A percentile compares a stretch with the other conserved stretches of the same genome.
These are phyloP conservation scores for Penicillium simplicissimum DNA, from an alignment of 495 filamentous ascomycete genomes.

Conservation along the genomic window DNA sequence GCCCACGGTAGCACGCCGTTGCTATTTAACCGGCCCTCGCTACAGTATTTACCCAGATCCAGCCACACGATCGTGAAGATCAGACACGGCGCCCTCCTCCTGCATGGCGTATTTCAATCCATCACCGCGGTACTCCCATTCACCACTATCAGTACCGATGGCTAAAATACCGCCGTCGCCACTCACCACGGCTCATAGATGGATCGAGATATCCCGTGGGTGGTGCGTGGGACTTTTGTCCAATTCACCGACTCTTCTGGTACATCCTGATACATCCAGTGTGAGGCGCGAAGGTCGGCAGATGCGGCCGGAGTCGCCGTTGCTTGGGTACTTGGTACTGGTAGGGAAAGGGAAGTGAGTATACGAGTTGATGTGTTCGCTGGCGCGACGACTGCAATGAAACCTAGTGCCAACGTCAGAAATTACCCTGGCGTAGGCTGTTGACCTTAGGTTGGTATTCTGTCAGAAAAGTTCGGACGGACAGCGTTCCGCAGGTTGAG, in stretches of 20 bases:
- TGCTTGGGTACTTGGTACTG: too few species aligned
- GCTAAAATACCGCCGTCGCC: too few species aligned
- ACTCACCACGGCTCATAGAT: too few species aligned
- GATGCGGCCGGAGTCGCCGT: background rate
- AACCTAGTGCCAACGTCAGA: background rate
- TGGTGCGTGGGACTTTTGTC: constrained; percentile 1
- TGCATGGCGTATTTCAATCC: background rate
- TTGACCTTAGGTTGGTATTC: too few species aligned
- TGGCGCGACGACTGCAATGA: background rate
- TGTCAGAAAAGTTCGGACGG: background rate
- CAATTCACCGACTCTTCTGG: constrained; percentile 6
- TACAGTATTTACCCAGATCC: background rate
- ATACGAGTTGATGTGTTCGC: background rate
- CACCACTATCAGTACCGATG: background rate
- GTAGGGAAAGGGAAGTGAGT: background rate
- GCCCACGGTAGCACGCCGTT: too few species aligned
- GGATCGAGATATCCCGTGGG: background rate
- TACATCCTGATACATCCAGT: background rate
- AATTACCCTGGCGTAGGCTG: background rate
- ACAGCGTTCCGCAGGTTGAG: background rate
- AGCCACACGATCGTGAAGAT: background rate
- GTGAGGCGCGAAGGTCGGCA: background rate
- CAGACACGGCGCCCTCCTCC: background rate
- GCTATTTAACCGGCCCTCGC: background rate
- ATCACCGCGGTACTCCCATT: background rate